Evolutionary conservation across 805 yeast genomes (phyloP).

Genomic region (Wickerhamomyces rabaulensis): DNA sequence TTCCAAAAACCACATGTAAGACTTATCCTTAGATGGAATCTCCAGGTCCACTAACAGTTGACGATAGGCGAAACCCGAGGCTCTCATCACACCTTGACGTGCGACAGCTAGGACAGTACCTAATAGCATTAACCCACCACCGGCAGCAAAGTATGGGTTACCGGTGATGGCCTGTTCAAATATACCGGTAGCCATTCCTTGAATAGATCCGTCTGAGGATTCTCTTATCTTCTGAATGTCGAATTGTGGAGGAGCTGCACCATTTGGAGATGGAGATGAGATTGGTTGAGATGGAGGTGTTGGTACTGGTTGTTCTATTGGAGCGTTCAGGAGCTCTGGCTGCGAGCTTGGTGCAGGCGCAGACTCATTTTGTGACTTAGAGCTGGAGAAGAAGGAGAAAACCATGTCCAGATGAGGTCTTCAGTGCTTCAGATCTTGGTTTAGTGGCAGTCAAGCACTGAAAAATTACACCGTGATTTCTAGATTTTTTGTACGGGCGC

Average conservation of each 20-base stretch:
- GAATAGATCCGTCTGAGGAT: slow-evolving; percentile 19
- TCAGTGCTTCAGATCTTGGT: neutral
- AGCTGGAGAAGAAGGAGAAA: slow-evolving; percentile 4
- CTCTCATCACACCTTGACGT: slow-evolving; percentile 58
- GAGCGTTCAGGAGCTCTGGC: neutral
- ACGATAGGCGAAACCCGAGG: slow-evolving; percentile 67
- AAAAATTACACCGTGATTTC: neutral
- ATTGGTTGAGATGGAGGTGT: slow-evolving; percentile 4
- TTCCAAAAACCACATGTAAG: slow-evolving; percentile 90
- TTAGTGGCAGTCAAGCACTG: too few relatives aligned
- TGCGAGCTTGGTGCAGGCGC: neutral
- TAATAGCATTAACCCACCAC: slow-evolving; percentile 93
- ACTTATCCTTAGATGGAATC: slow-evolving; percentile 87
- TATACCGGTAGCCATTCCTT: slow-evolving; percentile 30
- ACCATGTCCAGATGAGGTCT: neutral
- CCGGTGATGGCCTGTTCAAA: slow-evolving; percentile 51
- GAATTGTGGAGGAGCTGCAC: slow-evolving; percentile 14
- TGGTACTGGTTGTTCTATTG: neutral
- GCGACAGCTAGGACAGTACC: slow-evolving; percentile 87
- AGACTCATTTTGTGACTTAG: neutral
- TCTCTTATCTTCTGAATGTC: slow-evolving; percentile 10
- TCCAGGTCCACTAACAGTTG: slow-evolving; percentile 88
- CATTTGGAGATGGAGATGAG: slow-evolving; percentile 1
- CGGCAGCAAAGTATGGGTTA: slow-evolving; percentile 97
- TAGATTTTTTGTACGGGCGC: neutral